phyloP scores from a whole-genome alignment of 495 filamentous ascomycete species.

The Penicillium nucicola region DNA sequence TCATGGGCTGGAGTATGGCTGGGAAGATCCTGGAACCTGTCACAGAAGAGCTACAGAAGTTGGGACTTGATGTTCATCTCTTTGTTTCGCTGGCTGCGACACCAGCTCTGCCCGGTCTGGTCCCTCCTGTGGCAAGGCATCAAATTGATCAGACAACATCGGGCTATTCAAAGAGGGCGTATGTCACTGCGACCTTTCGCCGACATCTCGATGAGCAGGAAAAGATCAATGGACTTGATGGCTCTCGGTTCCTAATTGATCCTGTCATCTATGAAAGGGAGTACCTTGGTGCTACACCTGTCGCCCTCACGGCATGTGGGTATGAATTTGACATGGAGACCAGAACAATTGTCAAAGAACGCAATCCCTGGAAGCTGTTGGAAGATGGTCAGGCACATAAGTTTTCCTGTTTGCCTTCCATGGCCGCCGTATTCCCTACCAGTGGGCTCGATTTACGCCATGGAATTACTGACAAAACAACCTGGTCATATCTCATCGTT shows the following conservation, averaged over 20 bases:
- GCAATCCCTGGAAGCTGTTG: neutral
- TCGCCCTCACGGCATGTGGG: constrained; percentile 1
- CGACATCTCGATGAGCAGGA: neutral
- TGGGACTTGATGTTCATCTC: constrained; percentile 4
- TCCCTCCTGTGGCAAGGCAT: neutral
- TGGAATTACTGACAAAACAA: neutral
- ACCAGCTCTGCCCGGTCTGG: constrained; percentile 7
- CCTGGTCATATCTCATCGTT: constrained; percentile 1
- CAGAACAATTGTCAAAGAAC: neutral
- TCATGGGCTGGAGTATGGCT: constrained; percentile 14
- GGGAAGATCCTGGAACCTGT: constrained; percentile 13
- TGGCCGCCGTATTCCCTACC: constrained; percentile 2
- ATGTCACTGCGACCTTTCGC: neutral
- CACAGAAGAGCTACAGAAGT: neutral
- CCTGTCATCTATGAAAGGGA: constrained; percentile 4
- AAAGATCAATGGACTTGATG: neutral
- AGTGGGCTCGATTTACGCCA: neutral
- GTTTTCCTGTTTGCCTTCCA: neutral
- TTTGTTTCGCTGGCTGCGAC: constrained; percentile 13
- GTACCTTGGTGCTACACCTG: constrained; percentile 9
- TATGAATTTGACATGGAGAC: neutral
- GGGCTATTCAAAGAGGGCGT: neutral
- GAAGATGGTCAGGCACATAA: constrained; percentile 6
- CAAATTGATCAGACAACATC: neutral
- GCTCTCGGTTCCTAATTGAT: neutral